phyloP scores from a whole-genome alignment of 371 early-diverging fungal genomes.

The Rhizopus stolonifer region DNA sequence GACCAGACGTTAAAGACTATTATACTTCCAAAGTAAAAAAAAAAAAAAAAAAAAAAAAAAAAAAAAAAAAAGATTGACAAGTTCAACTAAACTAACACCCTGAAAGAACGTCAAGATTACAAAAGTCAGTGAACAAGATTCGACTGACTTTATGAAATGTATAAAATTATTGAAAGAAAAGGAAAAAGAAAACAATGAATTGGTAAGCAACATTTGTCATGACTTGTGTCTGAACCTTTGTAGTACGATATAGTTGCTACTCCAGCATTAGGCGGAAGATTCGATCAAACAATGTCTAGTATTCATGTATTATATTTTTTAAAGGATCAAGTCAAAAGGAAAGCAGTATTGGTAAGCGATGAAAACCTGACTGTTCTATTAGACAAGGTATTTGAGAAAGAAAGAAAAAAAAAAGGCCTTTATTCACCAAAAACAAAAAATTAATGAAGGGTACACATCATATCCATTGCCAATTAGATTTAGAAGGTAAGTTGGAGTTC shows the following conservation, averaged over 20 bases:
- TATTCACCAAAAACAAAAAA: too few species aligned
- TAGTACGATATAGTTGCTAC: slow-evolving; percentile 70
- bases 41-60: neutral
- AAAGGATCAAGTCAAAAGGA: slow-evolving; percentile 52
- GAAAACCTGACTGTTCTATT: slow-evolving; percentile 74
- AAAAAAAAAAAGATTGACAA: neutral
- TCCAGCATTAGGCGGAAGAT: slow-evolving; percentile 86
- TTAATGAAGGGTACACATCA: slow-evolving; percentile 71
- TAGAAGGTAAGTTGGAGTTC: slow-evolving; percentile 57
- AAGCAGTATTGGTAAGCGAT: slow-evolving; percentile 64
- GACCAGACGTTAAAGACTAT: slow-evolving; percentile 61
- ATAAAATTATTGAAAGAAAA: slow-evolving; percentile 42
- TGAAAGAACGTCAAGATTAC: slow-evolving; percentile 52
- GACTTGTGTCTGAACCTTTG: too few species aligned
- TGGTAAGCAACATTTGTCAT: slow-evolving; percentile 25
- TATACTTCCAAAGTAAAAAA: slow-evolving; percentile 51
- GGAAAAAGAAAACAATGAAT: slow-evolving; percentile 22
- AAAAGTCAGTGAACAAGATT: slow-evolving; percentile 57
- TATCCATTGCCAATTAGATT: slow-evolving; percentile 57
- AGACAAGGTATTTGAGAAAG: slow-evolving; percentile 62
- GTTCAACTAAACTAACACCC: neutral
- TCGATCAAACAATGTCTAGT: slow-evolving; percentile 85
- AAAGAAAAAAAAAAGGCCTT: too few species aligned
- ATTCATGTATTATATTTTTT: slow-evolving; percentile 67
- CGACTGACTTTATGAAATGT: slow-evolving; percentile 91